These are phyloP conservation scores for Nakazawaea siamensis DNA, from an alignment of 805 yeast genomes.

Conservation along the genomic window DNA sequence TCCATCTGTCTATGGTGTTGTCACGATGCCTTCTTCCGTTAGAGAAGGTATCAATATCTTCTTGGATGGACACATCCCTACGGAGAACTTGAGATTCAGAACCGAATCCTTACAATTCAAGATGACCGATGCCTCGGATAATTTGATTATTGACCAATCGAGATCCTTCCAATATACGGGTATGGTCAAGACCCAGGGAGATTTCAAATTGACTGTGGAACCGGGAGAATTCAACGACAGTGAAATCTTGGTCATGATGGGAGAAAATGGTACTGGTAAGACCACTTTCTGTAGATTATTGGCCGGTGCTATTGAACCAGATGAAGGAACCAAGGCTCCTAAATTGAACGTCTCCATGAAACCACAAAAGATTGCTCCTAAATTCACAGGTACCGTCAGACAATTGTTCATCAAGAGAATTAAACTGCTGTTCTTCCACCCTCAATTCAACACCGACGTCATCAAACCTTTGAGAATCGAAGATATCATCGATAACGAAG, in stretches of 20 bases:
- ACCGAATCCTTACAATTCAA: constrained; percentile 92
- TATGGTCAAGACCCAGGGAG: constrained; percentile 91
- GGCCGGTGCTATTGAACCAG: constrained; percentile 91
- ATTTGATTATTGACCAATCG: constrained; percentile 66
- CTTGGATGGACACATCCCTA: constrained; percentile 95
- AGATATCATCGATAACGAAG: constrained; percentile 94
- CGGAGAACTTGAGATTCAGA: constrained; percentile 96
- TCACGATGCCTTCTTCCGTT: constrained; percentile 90
- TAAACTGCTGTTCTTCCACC: constrained; percentile 86
- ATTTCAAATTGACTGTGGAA: constrained; percentile 77
- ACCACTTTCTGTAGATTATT: constrained; percentile 93
- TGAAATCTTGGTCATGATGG: constrained; percentile 98
- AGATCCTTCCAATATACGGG: constrained; percentile 70
- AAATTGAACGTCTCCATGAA: constrained; percentile 92
- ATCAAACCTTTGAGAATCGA: constrained; percentile 92
- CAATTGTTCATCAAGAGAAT: constrained; percentile 95
- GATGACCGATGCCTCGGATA: constrained; percentile 83
- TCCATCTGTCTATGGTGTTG: constrained; percentile 98
- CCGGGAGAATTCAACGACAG: constrained; percentile 91
- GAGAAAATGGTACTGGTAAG: constrained; percentile 99
- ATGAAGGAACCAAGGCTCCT: constrained; percentile 71
- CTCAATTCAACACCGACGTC: constrained; percentile 98
- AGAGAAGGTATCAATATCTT: constrained; percentile 99
- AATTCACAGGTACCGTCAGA: constrained; percentile 97
- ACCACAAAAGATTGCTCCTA: constrained; percentile 99